Evolutionary conservation across 352 stramenopile species (phyloP).

Genomic region (Pythium dissimile): DNA sequence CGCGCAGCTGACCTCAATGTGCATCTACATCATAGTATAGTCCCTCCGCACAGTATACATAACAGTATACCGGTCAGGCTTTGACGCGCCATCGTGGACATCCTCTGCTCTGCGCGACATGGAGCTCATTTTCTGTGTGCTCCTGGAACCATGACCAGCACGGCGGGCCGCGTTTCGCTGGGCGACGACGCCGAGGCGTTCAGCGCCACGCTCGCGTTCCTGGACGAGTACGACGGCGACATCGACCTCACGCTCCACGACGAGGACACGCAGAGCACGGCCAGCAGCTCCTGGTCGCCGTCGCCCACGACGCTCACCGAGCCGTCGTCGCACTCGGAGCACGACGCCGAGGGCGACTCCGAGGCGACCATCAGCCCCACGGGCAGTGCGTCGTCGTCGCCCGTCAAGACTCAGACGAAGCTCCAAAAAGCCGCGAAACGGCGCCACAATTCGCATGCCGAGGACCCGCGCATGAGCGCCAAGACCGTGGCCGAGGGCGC

Average conservation of each 20-base stretch:
- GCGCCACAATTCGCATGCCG: background rate
- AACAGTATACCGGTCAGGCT: too few species aligned
- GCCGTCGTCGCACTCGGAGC: conserved; percentile 20
- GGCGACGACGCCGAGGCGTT: conserved; percentile 18
- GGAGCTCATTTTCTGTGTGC: too few species aligned
- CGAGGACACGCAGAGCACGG: background rate
- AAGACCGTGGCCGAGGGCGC: conserved; percentile 14
- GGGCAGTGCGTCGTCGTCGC: conserved; percentile 8
- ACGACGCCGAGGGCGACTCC: conserved; percentile 13
- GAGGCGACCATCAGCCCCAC: conserved; percentile 4
- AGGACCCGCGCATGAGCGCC: conserved; percentile 16
- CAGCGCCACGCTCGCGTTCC: conserved; percentile 22
- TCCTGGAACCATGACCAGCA: conserved; percentile 9
- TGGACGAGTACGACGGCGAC: conserved; percentile 25
- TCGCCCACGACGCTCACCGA: conserved; percentile 12
- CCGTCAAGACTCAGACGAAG: background rate
- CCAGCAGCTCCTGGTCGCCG: conserved; percentile 7
- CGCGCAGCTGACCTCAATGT: background rate
- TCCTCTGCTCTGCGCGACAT: background rate
- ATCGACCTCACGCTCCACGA: conserved; percentile 13
- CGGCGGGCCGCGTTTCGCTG: background rate
- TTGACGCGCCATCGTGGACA: too few species aligned
- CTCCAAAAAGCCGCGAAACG: background rate
- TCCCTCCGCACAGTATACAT: too few species aligned
- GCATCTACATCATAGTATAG: too few species aligned